Conservation (phyloP, 352 stramenopile genomes). For the Blastocystis sp. region DNA sequence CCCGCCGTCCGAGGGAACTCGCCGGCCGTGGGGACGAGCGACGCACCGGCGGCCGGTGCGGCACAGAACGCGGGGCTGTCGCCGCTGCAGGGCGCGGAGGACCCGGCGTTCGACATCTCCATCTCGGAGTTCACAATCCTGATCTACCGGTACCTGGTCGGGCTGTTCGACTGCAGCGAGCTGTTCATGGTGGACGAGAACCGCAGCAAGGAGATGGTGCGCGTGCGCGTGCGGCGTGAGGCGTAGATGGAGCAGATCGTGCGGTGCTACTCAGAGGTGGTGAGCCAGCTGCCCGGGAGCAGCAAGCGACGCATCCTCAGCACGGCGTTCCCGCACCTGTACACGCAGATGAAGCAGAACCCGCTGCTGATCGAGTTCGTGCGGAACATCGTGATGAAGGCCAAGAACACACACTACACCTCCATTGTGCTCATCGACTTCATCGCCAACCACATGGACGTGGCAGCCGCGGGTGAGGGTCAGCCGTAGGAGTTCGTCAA, state of each 20-base stretch:
- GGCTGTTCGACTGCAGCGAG: constrained; percentile 51
- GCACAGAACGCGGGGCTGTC: too few species aligned
- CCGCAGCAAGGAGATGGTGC: constrained; percentile 15
- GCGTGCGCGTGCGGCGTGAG: not conserved
- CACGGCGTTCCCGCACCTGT: constrained; percentile 39
- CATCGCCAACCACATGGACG: constrained; percentile 32
- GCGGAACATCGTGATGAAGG: constrained; percentile 12
- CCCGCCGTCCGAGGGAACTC: not conserved
- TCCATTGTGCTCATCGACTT: constrained; percentile 62
- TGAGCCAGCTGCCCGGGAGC: constrained; percentile 43
- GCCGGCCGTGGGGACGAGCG: not conserved
- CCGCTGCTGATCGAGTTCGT: constrained; percentile 48
- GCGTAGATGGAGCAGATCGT: constrained; percentile 21
- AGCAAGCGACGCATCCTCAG: constrained; percentile 14
- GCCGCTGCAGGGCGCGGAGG: not conserved
- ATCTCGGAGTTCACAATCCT: not conserved
- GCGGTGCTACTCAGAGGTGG: constrained; percentile 25
- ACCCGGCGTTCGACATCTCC: not conserved
- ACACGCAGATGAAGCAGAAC: constrained; percentile 44
- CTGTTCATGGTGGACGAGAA: constrained; percentile 39
- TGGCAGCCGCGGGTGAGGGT: not conserved
- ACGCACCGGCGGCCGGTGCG: not conserved
- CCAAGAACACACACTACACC: constrained; percentile 30
- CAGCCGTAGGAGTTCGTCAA: constrained; percentile 38
- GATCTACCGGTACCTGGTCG: constrained; percentile 37